Conservation (phyloP, 176 grass and related monocot species). For the Juncus effusus region DNA sequence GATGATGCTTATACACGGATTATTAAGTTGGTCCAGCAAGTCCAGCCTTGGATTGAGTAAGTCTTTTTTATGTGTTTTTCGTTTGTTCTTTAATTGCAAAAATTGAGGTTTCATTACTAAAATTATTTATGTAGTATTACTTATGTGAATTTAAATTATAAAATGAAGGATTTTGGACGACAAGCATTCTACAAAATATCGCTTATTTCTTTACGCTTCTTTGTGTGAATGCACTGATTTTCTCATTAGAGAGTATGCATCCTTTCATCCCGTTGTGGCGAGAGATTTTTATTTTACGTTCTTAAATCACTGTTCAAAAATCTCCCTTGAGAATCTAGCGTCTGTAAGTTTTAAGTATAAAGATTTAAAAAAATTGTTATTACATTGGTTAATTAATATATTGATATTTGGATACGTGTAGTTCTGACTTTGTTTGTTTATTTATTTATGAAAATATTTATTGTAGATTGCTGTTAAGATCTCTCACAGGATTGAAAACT, state of each 20-base stretch:
- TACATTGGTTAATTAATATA: no score
- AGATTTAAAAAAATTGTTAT: no score
- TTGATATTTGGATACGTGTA: no score
- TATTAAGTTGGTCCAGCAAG: slow-evolving; percentile 38
- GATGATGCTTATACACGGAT: slow-evolving; percentile 43
- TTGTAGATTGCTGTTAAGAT: no score
- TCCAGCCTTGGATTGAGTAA: slow-evolving; percentile 72
- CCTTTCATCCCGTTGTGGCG: slow-evolving; percentile 36
- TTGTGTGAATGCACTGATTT: slow-evolving; percentile 56
- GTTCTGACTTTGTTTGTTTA: no score
- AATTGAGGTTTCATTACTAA: neutral
- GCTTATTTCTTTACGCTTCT: slow-evolving; percentile 39
- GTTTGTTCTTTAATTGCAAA: neutral
- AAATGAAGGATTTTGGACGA: slow-evolving; percentile 49
- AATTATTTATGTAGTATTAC: slow-evolving; percentile 1
- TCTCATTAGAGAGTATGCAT: slow-evolving; percentile 32
- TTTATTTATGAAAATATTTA: no score
- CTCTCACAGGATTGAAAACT: no score
- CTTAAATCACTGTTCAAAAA: slow-evolving; percentile 31
- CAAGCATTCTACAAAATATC: slow-evolving; percentile 40
- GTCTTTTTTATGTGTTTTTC: neutral
- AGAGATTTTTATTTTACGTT: slow-evolving; percentile 36
- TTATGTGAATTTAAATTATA: neutral
- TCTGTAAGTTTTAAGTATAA: slow-evolving; percentile 40
- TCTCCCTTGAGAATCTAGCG: slow-evolving; percentile 40